Base-by-base conservation (phyloP, 2,329 filamentous ascomycete genomes). In the Aspergillus ruber region DNA sequence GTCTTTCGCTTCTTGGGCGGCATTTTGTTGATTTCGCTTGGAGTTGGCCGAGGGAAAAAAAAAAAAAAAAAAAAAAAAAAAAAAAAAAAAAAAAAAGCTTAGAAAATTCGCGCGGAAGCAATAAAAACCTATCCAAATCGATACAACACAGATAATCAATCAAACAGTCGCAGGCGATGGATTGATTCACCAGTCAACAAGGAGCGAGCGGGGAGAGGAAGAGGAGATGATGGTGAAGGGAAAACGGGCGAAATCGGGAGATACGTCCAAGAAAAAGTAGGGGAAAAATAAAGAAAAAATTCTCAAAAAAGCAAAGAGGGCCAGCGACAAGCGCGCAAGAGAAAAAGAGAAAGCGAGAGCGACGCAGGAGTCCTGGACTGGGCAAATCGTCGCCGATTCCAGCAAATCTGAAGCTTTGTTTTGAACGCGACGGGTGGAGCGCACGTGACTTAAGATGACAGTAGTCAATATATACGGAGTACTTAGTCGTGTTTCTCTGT, bases 191-290 rank as follows among this genome's bases (percentile, higher is more conserved):
- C 15, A 17, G 17, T 20, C 40, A 43, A 43, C 40, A 45, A 21
- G 36, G 32, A 39, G 42, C 35, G 23, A 44, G 18, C 32, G 46
- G 32, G 41, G 41, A 47, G 44, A n/a, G 44, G 46, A 43, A 17
- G 9, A 44, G 41, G 33, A 40, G 25, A 46, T 20, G 25, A 23
- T 9, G 35, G 17, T 13, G n/a, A 25, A 27, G n/a, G 18, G 17
- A 27, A 40, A 42, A 18, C 12, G 25, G 21, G 32, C n/a, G n/a
- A 17, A 17, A 36, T n/a, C 33, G 13, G n/a, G 17, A 8, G 33
- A 36, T 36, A 8, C n/a, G 33, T 8, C 33, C n/a, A 36, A 36
- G 6, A 9, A 17, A 36, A n/a, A 29, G 10, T 12, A 29, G 10
- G 4, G 5, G 12, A 29, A 27, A 29, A 27, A 27, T 10, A 10